These are phyloP conservation scores for Tulasnella sp. DNA, from an alignment of 768 basidiomycete genomes.

Conservation along the genomic window DNA sequence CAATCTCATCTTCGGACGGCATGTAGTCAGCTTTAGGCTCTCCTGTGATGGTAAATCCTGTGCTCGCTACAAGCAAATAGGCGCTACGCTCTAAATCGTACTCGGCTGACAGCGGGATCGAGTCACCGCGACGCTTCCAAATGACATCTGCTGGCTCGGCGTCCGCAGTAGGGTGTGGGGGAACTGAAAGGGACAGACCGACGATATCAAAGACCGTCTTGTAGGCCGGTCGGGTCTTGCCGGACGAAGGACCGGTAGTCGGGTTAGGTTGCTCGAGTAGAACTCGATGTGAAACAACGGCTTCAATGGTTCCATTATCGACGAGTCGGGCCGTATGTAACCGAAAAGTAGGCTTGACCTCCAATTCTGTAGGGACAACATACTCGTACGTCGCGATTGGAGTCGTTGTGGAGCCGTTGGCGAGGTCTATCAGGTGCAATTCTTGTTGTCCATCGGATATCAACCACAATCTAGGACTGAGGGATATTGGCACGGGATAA, in stretches of 20 bases:
- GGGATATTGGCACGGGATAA: constrained; percentile 64
- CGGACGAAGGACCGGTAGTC: neutral
- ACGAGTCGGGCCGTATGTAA: constrained; percentile 4
- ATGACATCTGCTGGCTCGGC: neutral
- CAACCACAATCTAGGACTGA: constrained; percentile 43
- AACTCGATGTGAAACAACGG: constrained; percentile 2
- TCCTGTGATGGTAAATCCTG: neutral
- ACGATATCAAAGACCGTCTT: constrained; percentile 7
- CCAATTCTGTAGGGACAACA: neutral
- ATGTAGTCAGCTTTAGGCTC: constrained; percentile 35
- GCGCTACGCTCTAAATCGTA: neutral
- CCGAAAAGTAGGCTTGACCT: constrained; percentile 13
- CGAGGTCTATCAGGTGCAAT: constrained; percentile 46
- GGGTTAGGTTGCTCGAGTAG: neutral
- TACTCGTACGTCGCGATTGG: neutral
- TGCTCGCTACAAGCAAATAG: constrained; percentile 11
- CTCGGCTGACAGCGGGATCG: constrained; percentile 8
- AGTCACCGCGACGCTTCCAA: constrained; percentile 11
- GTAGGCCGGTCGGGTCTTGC: neutral
- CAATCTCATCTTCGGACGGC: constrained; percentile 58
- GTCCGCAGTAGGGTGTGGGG: neutral
- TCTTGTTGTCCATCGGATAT: constrained; percentile 65
- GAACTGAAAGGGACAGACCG: neutral
- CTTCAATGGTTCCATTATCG: neutral
- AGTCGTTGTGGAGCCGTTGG: neutral